These are phyloP conservation scores for Dictyostelium purpureum DNA, from an alignment of 78 protist species.

Conservation along the genomic window DNA sequence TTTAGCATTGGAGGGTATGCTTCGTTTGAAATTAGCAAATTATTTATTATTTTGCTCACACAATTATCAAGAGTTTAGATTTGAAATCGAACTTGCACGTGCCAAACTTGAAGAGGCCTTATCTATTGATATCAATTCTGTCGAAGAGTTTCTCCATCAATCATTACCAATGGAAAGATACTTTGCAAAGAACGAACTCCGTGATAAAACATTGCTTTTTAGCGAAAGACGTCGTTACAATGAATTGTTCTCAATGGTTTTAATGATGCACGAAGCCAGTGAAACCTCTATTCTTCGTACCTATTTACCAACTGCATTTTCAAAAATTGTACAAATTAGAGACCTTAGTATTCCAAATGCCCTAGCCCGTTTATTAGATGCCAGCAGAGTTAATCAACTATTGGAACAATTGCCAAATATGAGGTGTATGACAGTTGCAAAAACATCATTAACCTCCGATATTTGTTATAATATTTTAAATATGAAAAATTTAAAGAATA, in stretches of 20 bases:
- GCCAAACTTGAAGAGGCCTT: conserved; percentile 11
- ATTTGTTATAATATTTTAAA: background rate
- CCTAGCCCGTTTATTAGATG: background rate
- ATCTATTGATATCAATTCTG: background rate
- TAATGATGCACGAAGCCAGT: background rate
- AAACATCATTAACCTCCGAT: background rate
- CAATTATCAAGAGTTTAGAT: background rate
- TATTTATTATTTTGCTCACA: conserved; percentile 11
- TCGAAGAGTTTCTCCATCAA: background rate
- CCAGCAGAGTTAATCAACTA: background rate
- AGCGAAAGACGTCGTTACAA: background rate
- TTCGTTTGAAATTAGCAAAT: conserved; percentile 43
- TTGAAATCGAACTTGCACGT: background rate
- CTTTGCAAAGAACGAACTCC: background rate
- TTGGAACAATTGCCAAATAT: background rate
- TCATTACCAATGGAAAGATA: conserved; percentile 1
- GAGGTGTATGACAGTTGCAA: background rate
- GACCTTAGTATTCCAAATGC: background rate
- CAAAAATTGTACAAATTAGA: background rate
- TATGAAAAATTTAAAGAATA: background rate
- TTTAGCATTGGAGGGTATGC: conserved; percentile 26
- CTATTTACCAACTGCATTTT: background rate
- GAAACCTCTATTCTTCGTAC: background rate
- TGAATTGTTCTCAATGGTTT: conserved; percentile 27
- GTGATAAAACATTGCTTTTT: background rate